A percentile compares a stretch with the other conserved stretches of the same genome.
phyloP scores from a whole-genome alignment of 148 eudicot genomes.

The Spergularia bocconei region DNA sequence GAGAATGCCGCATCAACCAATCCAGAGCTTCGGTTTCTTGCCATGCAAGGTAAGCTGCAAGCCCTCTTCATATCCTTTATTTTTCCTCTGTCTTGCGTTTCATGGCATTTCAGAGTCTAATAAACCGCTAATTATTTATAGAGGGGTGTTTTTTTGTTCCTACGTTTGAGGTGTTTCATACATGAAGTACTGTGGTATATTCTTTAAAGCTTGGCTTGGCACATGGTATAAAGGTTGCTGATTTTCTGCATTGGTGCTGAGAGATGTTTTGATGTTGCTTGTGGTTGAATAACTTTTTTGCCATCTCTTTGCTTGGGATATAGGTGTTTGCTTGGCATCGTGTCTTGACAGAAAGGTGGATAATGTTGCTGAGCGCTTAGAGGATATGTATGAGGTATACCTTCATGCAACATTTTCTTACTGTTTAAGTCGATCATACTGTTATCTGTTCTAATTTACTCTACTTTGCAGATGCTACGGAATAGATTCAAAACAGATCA shows the following conservation, averaged over 20 bases:
- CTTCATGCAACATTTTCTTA: not conserved
- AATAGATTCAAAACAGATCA: constrained; percentile 55
- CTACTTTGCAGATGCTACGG: constrained; percentile 47
- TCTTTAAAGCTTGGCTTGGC: too few species aligned
- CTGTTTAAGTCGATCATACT: not conserved
- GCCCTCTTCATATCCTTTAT: not conserved
- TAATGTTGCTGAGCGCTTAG: constrained; percentile 44
- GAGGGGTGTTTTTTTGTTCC: too few species aligned
- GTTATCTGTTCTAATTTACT: not conserved
- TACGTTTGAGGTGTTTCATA: too few species aligned
- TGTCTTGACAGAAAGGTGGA: constrained; percentile 40
- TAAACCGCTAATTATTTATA: not conserved
- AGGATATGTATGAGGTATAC: constrained; percentile 77
- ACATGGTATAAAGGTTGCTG: not conserved
- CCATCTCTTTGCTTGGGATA: constrained; percentile 14
- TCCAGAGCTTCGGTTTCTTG: constrained; percentile 64
- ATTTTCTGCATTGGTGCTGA: not conserved
- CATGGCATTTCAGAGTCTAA: not conserved
- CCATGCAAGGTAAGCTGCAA: constrained; percentile 60
- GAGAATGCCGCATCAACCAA: constrained; percentile 48
- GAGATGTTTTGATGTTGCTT: not conserved
- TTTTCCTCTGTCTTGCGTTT: not conserved
- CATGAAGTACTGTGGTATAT: too few species aligned
- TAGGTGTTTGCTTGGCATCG: constrained; percentile 78
- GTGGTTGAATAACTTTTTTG: not conserved